Percentiles rank a stretch among this genome's conserved stretches.
Evolutionary conservation across 139 green algal genomes (phyloP).

Genomic region (Chlamydomonas sp.): DNA sequence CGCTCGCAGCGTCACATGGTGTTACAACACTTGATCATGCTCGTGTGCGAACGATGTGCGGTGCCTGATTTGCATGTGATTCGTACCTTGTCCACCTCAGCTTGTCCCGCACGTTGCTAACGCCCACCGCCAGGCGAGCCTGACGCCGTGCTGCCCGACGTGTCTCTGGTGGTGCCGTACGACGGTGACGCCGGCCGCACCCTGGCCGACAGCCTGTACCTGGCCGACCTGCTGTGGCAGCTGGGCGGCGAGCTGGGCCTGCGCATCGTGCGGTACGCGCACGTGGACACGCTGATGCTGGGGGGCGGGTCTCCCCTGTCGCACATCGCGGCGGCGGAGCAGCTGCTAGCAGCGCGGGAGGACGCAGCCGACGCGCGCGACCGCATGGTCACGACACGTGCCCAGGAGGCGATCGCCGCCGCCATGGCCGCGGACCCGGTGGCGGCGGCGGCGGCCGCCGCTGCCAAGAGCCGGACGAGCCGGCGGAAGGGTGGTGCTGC

Average conservation of each 20-base stretch:
- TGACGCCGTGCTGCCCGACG: neutral
- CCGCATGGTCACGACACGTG: neutral
- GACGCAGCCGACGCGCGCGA: conserved; percentile 1
- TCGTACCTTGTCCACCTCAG: too few relatives aligned
- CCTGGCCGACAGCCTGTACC: conserved; percentile 31
- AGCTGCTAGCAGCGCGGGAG: conserved; percentile 12
- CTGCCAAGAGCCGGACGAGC: too few relatives aligned
- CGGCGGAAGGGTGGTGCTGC: neutral
- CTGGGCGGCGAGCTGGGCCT: conserved; percentile 28
- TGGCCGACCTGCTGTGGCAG: conserved; percentile 24
- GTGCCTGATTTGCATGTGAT: too few relatives aligned
- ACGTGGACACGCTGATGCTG: conserved; percentile 30
- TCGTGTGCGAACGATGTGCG: too few relatives aligned
- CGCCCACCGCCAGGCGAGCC: neutral
- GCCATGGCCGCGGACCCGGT: conserved; percentile 6
- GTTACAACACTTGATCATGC: too few relatives aligned
- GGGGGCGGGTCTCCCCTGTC: conserved; percentile 15
- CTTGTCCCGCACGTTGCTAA: neutral
- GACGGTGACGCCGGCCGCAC: neutral
- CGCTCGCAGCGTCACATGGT: too few relatives aligned
- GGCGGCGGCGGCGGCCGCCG: neutral
- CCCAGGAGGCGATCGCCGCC: neutral
- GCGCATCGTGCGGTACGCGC: conserved; percentile 24
- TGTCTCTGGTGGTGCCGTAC: neutral
- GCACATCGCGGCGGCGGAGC: conserved; percentile 13